A percentile compares a stretch with the other conserved stretches of the same genome.
phyloP scores from a whole-genome alignment of 805 yeast genomes.

The Yamadazyma akitaensis region DNA sequence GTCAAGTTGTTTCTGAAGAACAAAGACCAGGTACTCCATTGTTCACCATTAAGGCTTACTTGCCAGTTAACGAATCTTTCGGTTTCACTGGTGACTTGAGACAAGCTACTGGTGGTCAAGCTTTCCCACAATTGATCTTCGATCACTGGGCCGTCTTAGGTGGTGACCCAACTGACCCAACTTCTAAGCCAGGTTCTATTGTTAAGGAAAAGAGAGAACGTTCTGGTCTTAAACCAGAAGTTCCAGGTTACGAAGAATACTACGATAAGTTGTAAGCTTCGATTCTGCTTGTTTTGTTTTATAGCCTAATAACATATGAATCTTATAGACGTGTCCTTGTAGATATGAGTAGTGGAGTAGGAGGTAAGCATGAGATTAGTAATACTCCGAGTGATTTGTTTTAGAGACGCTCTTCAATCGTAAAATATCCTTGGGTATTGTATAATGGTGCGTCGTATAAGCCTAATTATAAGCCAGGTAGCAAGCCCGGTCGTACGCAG shows the following conservation, averaged over 20 bases:
- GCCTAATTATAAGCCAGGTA: too few species aligned
- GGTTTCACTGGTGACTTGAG: constrained; percentile 99
- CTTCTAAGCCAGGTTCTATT: constrained; percentile 61
- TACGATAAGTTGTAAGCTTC: constrained; percentile 73
- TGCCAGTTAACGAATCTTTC: constrained; percentile 99
- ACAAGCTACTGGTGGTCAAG: constrained; percentile 99
- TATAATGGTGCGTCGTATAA: too few species aligned
- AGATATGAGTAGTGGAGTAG: not conserved
- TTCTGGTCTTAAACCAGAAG: constrained; percentile 94
- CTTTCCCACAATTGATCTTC: constrained; percentile 99
- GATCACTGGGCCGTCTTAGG: constrained; percentile 94
- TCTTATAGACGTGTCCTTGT: not conserved
- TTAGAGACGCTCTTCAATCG: too few species aligned
- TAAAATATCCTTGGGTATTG: too few species aligned
- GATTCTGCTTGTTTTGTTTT: constrained; percentile 5
- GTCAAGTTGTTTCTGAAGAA: constrained; percentile 98
- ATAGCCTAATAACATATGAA: constrained; percentile 10
- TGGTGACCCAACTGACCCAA: constrained; percentile 91
- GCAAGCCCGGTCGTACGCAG: too few species aligned
- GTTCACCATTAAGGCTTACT: constrained; percentile 99
- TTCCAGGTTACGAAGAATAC: constrained; percentile 99
- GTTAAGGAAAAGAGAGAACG: constrained; percentile 76
- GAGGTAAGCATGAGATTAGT: too few species aligned
- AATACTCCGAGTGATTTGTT: too few species aligned
- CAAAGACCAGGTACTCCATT: constrained; percentile 99